Base-by-base conservation (phyloP, 2,329 filamentous ascomycete species). In the Ceratocystis smalleyi region DNA sequence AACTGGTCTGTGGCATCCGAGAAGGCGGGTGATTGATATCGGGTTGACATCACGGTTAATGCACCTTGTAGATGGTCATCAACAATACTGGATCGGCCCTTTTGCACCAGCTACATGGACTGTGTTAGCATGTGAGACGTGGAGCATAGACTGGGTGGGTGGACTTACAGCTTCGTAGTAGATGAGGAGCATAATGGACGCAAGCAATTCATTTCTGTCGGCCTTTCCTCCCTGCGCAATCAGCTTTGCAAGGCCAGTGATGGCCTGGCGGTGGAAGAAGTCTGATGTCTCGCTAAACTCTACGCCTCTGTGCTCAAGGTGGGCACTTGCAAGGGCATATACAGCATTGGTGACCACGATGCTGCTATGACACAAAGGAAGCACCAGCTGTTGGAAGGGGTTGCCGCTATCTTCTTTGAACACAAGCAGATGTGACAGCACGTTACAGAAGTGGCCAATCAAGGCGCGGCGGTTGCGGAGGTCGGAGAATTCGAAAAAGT, bases 291-390 rank as follows among this genome's bases (percentile, higher is more conserved):
- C 81, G 22, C 74, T 71, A 24, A 78, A 79, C 30, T 78, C 73
- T 5, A 82, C 74, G 1, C 80, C 81, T 30, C 81, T 75, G 60
- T 82, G 89, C 68, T 92, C 87, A 65, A 95, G 77, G 71, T 96
- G 94, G 66, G 91, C 92, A 65, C 87, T 88, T 0, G 89, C 83
- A 6, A 96, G 77, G 0, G 91, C 90, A 66, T 89, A 91, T 66
- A 96, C 87, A 8, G 91, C 89, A 70, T 94, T 89, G 72, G 88
- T 87, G 3, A 96, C 79, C 0, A 82, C 79, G 0, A 76, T 75
- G 69, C 81, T 83, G 54, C 71, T 75, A 60, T 79, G 76, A 2
- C 81, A 82, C 47, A 86, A 74, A 1, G 83, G 83, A n/a, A 85
- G 73, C 7, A 85, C 79, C 15, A 85, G 74, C 68, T 84, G 81